Conservation (phyloP, 768 basidiomycete genomes). For the Hysterangium stoloniferum region DNA sequence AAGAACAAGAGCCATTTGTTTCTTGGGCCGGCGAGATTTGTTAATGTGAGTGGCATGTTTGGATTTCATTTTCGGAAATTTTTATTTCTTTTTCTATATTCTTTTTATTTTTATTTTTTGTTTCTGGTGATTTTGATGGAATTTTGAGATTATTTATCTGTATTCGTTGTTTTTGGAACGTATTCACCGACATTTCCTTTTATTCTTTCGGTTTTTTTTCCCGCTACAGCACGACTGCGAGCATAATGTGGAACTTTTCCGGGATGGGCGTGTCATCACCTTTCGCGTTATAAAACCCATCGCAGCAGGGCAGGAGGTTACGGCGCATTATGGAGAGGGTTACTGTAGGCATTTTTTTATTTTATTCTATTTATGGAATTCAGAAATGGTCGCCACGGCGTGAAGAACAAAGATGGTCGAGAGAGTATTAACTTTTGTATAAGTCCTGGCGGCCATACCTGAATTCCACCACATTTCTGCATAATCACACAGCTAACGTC, state of each 20-base stretch:
- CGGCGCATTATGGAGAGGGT: constrained; percentile 84
- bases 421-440: too few species aligned
- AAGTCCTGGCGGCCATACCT: not conserved
- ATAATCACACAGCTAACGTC: too few species aligned
- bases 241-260: constrained; percentile 83
- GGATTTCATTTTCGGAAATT: constrained; percentile 10
- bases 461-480: too few species aligned
- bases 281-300: constrained; percentile 78
- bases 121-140: not conserved
- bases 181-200: constrained; percentile 8
- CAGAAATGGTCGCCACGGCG: too few species aligned
- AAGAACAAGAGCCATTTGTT: constrained; percentile 91
- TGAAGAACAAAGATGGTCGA: too few species aligned
- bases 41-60: constrained; percentile 65
- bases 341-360: constrained; percentile 54
- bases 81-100: constrained; percentile 12
- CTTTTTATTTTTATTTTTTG: constrained; percentile 13
- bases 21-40: constrained; percentile 86
- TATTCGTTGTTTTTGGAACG: not conserved
- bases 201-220: constrained; percentile 21
- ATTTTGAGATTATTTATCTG: not conserved
- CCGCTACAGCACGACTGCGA: constrained; percentile 94
- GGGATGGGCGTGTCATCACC: constrained; percentile 84
- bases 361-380: not conserved
- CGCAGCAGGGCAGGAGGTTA: constrained; percentile 76